Evolutionary conservation across 306 rosid genomes (phyloP).

Genomic region (Echinosophora koreensis): DNA sequence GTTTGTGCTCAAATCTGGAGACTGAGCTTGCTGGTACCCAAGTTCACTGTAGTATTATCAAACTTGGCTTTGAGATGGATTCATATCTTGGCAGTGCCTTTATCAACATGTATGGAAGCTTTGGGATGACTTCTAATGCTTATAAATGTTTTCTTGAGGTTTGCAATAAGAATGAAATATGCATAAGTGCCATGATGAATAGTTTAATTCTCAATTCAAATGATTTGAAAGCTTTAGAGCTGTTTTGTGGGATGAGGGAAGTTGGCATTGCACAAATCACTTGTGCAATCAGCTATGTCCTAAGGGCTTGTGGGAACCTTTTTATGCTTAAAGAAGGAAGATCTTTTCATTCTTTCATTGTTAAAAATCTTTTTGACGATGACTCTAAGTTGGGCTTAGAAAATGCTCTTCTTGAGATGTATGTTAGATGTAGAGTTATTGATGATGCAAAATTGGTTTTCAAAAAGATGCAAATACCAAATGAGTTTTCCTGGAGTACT

Average conservation of each 20-base stretch:
- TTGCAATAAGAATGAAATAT: conserved; percentile 50
- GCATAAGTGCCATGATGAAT: conserved; percentile 50
- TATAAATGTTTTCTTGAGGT: conserved; percentile 53
- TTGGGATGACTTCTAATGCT: conserved; percentile 52
- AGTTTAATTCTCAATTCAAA: conserved; percentile 47
- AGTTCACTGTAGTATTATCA: conserved; percentile 54
- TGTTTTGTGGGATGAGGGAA: conserved; percentile 50
- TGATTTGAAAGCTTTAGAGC: conserved; percentile 46
- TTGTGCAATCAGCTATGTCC: conserved; percentile 46
- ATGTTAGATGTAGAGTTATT: conserved; percentile 49
- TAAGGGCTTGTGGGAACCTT: conserved; percentile 52
- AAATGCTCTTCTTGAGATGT: conserved; percentile 60
- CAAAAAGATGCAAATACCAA: conserved; percentile 43
- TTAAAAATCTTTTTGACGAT: conserved; percentile 43
- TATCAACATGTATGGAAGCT: conserved; percentile 57
- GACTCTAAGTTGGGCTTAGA: conserved; percentile 48
- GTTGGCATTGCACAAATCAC: conserved; percentile 44
- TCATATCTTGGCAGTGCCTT: conserved; percentile 58
- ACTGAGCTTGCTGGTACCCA: conserved; percentile 45
- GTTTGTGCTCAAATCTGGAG: conserved; percentile 53
- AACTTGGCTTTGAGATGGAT: conserved; percentile 53
- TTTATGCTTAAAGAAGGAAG: conserved; percentile 53
- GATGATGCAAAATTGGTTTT: conserved; percentile 50
- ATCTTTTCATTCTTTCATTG: conserved; percentile 47
- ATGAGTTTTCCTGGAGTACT: conserved; percentile 58